Conservation (phyloP, 148 eudicot species). For the Talinum fruticosum region DNA sequence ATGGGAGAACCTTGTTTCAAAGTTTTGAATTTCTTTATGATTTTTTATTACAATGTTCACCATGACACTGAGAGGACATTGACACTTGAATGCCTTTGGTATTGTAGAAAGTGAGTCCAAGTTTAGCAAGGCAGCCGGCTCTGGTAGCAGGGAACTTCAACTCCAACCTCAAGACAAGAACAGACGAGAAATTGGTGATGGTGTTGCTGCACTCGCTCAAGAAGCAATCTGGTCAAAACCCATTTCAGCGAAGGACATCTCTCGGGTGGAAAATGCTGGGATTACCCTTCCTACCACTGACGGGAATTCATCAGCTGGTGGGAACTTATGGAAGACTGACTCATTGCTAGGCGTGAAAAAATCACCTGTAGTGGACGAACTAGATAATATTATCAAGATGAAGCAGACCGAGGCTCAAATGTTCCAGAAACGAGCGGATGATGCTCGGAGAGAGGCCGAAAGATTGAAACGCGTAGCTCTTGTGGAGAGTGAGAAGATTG, state of each 20-base stretch:
- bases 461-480: slow-evolving; percentile 64
- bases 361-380: slow-evolving; percentile 53
- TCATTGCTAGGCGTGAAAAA: slow-evolving; percentile 31
- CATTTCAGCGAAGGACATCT: slow-evolving; percentile 33
- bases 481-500: slow-evolving; percentile 62
- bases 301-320: slow-evolving; percentile 31
- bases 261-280: slow-evolving; percentile 37
- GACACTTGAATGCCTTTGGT: slow-evolving; percentile 13
- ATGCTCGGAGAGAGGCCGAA: slow-evolving; percentile 87
- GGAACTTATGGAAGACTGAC: slow-evolving; percentile 34
- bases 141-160: slow-evolving; percentile 42
- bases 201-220: slow-evolving; percentile 35
- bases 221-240: slow-evolving; percentile 53
- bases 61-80: background rate
- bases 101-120: slow-evolving; percentile 58
- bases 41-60: no score
- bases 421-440: slow-evolving; percentile 88
- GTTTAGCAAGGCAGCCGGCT: slow-evolving; percentile 29
- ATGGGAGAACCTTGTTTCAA: no score
- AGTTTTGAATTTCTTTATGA: background rate
- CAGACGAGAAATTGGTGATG: slow-evolving; percentile 32
- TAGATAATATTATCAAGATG: slow-evolving; percentile 76
- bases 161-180: slow-evolving; percentile 31
- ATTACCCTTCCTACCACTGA: slow-evolving; percentile 36
- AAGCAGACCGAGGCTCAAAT: slow-evolving; percentile 85